Evolutionary conservation across 257 asterid genomes (phyloP).

Genomic region (Solanum virginianum): DNA sequence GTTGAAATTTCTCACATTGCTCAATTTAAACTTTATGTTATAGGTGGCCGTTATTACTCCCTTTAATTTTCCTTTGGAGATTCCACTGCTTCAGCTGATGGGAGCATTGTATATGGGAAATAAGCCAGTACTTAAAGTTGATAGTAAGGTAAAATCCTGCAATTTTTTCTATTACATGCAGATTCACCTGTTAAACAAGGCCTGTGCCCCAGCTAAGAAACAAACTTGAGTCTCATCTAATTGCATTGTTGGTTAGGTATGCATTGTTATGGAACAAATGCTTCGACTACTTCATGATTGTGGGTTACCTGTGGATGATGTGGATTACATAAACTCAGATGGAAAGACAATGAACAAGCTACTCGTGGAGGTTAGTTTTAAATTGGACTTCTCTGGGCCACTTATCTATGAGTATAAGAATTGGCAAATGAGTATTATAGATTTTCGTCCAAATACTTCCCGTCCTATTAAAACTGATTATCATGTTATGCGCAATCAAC

Average conservation of each 20-base stretch:
- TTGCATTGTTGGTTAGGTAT: conserved; percentile 36
- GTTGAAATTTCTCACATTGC: background rate
- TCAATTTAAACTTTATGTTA: background rate
- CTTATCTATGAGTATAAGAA: background rate
- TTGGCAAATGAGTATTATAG: background rate
- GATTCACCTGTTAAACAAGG: background rate
- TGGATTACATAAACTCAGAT: conserved; percentile 85
- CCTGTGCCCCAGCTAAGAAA: background rate
- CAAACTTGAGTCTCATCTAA: background rate
- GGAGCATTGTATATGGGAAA: conserved; percentile 99
- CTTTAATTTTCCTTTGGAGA: conserved; percentile 92
- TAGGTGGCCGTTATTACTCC: conserved; percentile 90
- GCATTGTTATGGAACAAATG: conserved; percentile 90
- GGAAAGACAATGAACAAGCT: conserved; percentile 82
- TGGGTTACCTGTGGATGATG: conserved; percentile 79
- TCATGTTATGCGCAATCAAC: background rate
- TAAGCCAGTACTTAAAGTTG: conserved; percentile 91
- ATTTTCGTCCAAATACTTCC: background rate
- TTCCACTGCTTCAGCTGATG: conserved; percentile 96
- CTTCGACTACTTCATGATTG: conserved; percentile 83
- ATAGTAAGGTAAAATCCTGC: conserved; percentile 61
- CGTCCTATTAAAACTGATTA: background rate
- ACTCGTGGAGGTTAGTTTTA: conserved; percentile 62
- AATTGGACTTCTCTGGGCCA: background rate
- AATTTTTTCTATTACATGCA: background rate